A percentile compares a stretch with the other conserved stretches of the same genome.
Evolutionary conservation across 2,329 filamentous ascomycete species (phyloP).

Genomic region (Gnomoniopsis smithogilvyi): DNA sequence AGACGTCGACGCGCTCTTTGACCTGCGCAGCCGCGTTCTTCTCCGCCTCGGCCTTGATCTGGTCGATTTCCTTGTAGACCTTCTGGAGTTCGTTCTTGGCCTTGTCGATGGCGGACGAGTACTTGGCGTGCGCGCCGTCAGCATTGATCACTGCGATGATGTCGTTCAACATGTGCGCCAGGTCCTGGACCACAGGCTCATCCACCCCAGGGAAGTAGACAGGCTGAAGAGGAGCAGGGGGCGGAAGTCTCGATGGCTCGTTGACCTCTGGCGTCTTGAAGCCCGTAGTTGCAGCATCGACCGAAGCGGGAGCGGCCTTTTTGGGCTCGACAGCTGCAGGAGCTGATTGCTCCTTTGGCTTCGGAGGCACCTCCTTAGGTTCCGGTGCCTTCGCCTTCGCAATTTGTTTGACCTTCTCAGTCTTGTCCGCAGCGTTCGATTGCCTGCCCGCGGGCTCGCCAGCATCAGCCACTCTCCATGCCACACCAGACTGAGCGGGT

Average conservation of each 20-base stretch:
- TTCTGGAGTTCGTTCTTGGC: constrained; percentile 79
- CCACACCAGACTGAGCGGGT: constrained; percentile 79
- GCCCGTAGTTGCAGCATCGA: constrained; percentile 27
- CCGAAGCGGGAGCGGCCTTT: constrained; percentile 16
- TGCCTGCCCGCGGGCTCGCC: constrained; percentile 56
- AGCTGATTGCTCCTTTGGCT: constrained; percentile 23
- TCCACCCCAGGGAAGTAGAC: constrained; percentile 71
- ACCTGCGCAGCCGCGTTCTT: constrained; percentile 74
- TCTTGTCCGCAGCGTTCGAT: constrained; percentile 50
- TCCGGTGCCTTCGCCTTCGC: constrained; percentile 27
- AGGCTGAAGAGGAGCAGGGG: constrained; percentile 71
- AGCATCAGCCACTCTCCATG: constrained; percentile 70
- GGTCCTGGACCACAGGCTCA: constrained; percentile 86
- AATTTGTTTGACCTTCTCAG: constrained; percentile 29
- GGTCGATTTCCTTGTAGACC: constrained; percentile 74
- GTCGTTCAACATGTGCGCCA: constrained; percentile 94
- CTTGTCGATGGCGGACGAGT: constrained; percentile 74
- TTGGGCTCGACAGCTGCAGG: constrained; percentile 28
- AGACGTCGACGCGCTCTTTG: constrained; percentile 67
- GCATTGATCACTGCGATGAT: constrained; percentile 92
- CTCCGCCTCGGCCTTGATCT: constrained; percentile 66
- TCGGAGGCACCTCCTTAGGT: constrained; percentile 24
- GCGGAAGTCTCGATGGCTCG: constrained; percentile 61
- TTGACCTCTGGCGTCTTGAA: constrained; percentile 61
- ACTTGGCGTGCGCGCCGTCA: constrained; percentile 74